phyloP scores from a whole-genome alignment of 1,284 basidiomycete genomes.

The Phylloporus sp. region DNA sequence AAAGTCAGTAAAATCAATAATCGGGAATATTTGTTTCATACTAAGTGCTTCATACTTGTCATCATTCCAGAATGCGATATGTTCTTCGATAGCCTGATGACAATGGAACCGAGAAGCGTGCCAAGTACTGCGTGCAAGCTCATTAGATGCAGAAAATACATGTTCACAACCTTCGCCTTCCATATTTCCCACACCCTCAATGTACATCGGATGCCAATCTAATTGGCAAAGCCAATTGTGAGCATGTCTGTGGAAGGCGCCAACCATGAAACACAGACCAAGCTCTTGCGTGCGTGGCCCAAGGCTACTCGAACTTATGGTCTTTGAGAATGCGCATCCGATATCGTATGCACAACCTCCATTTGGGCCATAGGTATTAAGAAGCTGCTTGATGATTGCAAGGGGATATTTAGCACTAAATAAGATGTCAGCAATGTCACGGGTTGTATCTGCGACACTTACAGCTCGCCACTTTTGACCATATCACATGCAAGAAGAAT shows the following conservation, averaged over 20 bases:
- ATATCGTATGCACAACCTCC: conserved; percentile 18
- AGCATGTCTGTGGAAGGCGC: conserved; percentile 42
- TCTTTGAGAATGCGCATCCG: too few relatives aligned
- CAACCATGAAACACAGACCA: background rate
- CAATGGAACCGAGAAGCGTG: too few relatives aligned
- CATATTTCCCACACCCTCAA: background rate
- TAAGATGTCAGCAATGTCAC: too few relatives aligned
- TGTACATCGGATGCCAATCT: conserved; percentile 16
- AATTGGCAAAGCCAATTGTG: conserved; percentile 29
- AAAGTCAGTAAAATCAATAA: too few relatives aligned
- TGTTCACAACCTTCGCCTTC: too few relatives aligned
- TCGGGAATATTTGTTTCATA: too few relatives aligned
- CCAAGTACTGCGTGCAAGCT: too few relatives aligned
- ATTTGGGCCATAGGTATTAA: conserved; percentile 9
- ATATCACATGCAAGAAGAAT: too few relatives aligned
- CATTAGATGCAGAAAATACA: background rate
- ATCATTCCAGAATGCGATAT: background rate
- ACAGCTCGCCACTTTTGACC: conserved; percentile 23
- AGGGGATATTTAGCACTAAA: conserved; percentile 20
- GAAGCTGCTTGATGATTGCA: background rate
- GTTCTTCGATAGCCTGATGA: too few relatives aligned
- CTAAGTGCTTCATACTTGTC: too few relatives aligned
- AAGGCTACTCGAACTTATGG: conserved; percentile 1
- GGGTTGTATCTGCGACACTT: background rate
- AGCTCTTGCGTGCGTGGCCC: background rate